Percentiles rank a stretch among this genome's conserved stretches.
Evolutionary conservation across 306 rosid species (phyloP).

Genomic region (Castanospermum australe): DNA sequence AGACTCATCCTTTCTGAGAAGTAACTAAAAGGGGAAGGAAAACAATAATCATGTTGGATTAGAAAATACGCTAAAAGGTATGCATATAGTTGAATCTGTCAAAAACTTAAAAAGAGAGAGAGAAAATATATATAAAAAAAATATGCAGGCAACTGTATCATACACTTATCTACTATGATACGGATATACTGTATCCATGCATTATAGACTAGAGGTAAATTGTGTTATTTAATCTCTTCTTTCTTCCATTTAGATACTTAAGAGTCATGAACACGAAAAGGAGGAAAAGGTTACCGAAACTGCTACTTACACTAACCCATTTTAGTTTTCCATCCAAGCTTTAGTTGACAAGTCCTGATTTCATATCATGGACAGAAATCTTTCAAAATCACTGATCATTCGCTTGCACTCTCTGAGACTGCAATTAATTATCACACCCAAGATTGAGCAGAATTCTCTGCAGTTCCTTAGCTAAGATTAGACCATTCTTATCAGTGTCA

Average conservation of each 20-base stretch:
- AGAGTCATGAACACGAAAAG: background rate
- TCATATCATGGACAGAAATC: slow-evolving; percentile 63
- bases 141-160: too few relatives aligned
- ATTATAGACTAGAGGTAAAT: background rate
- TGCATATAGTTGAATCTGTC: too few relatives aligned
- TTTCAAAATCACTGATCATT: slow-evolving; percentile 76
- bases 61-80: too few relatives aligned
- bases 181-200: too few relatives aligned
- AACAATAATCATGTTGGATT: too few relatives aligned
- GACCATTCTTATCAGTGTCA: slow-evolving; percentile 59
- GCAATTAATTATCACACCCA: slow-evolving; percentile 46
- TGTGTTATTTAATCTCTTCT: background rate
- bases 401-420: slow-evolving; percentile 55
- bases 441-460: slow-evolving; percentile 50
- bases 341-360: slow-evolving; percentile 21
- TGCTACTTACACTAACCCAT: background rate
- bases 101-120: too few relatives aligned
- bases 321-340: background rate
- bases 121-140: too few relatives aligned
- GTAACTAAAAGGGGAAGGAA: too few relatives aligned
- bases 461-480: slow-evolving; percentile 63
- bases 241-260: background rate
- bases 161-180: too few relatives aligned
- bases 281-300: background rate
- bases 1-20: too few relatives aligned